These are phyloP conservation scores for Aaosphaeria pasadenensis DNA, from an alignment of 2,329 filamentous ascomycete genomes.

Conservation along the genomic window DNA sequence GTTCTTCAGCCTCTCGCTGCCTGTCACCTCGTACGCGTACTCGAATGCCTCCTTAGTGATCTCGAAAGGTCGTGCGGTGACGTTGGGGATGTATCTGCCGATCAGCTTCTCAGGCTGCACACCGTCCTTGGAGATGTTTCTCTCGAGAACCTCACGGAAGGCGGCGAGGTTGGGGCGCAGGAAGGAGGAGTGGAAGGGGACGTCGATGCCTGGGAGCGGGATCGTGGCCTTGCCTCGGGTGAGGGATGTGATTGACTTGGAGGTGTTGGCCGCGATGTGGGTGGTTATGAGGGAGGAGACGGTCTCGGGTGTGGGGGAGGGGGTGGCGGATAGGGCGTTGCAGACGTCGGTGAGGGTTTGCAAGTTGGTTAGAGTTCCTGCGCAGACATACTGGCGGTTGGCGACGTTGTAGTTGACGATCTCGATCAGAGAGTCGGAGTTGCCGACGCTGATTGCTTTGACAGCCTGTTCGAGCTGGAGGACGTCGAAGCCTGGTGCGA, in stretches of 20 bases:
- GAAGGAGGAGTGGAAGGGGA: conserved; percentile 31
- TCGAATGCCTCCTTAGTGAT: conserved; percentile 10
- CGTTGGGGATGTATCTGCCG: conserved; percentile 15
- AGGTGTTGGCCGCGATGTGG: background rate
- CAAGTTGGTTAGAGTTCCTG: conserved; percentile 23
- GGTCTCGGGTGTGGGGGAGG: background rate
- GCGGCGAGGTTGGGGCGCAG: conserved; percentile 13
- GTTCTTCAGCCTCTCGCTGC: conserved; percentile 8
- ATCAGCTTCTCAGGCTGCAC: conserved; percentile 12
- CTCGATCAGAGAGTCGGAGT: conserved; percentile 7
- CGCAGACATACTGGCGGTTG: conserved; percentile 29
- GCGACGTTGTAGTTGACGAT: conserved; percentile 20
- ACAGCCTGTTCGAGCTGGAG: conserved; percentile 18
- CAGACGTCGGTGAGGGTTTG: conserved; percentile 11
- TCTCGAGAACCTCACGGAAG: conserved; percentile 17
- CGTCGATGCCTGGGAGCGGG: conserved; percentile 31
- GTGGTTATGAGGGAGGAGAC: conserved; percentile 1
- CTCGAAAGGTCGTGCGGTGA: conserved; percentile 14
- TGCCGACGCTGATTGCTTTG: conserved; percentile 11
- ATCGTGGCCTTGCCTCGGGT: conserved; percentile 23
- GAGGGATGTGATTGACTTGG: background rate
- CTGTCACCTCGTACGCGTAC: conserved; percentile 10
- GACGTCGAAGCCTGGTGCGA: conserved; percentile 18
- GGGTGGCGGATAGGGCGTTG: conserved; percentile 5
- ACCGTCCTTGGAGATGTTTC: conserved; percentile 9